These are phyloP conservation scores for Hypoxylon intermedium DNA, from an alignment of 495 filamentous ascomycete species.

Conservation along the genomic window DNA sequence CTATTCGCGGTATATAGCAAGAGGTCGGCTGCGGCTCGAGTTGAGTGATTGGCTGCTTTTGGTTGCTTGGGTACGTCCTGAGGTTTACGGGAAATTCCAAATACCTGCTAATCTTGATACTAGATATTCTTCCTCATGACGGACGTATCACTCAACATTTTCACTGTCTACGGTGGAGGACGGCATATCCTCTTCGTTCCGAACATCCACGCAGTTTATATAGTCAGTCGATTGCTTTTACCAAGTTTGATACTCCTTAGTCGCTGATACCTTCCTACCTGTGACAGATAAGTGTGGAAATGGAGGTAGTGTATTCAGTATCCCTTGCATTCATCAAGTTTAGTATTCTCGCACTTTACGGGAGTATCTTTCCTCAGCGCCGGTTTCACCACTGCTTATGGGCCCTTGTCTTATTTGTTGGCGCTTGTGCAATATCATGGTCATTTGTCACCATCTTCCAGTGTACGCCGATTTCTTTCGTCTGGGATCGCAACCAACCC, in stretches of 20 bases:
- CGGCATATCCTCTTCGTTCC: slow-evolving; percentile 17
- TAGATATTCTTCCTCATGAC: not conserved
- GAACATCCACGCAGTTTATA: slow-evolving; percentile 11
- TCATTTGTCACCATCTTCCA: slow-evolving; percentile 22
- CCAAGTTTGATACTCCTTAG: not conserved
- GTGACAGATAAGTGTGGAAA: slow-evolving; percentile 6
- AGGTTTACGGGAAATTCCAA: not conserved
- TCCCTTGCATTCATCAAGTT: slow-evolving; percentile 26
- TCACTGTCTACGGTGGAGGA: slow-evolving; percentile 19
- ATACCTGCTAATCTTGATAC: not conserved
- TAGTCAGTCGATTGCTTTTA: slow-evolving; percentile 11
- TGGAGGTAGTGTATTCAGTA: slow-evolving; percentile 15
- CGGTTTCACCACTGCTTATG: slow-evolving; percentile 16
- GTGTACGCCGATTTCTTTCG: slow-evolving; percentile 21
- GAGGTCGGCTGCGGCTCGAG: slow-evolving; percentile 8
- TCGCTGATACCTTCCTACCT: not conserved
- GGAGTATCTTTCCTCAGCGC: slow-evolving; percentile 1
- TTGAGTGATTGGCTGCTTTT: slow-evolving; percentile 30
- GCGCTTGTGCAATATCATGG: slow-evolving; percentile 15
- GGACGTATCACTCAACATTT: not conserved
- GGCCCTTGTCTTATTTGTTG: slow-evolving; percentile 7
- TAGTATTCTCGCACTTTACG: slow-evolving; percentile 20
- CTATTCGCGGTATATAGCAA: slow-evolving; percentile 8
- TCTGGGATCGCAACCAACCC: slow-evolving; percentile 4
- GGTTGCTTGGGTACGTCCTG: slow-evolving; percentile 17